Evolutionary conservation across 2,329 filamentous ascomycete genomes (phyloP), one percentile per base, ranked within the genome.

Genomic region (Helicocarpus griseus): DNA sequence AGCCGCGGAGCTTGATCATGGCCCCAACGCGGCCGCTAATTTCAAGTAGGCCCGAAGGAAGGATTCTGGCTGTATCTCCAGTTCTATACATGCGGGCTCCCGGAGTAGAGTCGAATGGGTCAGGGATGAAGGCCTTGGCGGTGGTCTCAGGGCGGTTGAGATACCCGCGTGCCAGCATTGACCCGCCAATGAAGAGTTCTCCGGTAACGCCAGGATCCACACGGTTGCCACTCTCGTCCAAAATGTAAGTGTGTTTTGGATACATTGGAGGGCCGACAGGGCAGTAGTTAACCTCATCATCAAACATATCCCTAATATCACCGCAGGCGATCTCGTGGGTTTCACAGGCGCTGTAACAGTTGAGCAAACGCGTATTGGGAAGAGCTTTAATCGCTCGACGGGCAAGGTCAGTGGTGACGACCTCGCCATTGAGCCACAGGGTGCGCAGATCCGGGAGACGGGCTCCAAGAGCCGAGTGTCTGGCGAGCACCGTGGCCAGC

Each of bases 271-370:
- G 81, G 0, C 87, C 87, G 11, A 90, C 86, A 0, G 87, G 85
- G 57, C 86, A 89, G 56, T 87, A 86, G 1, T 77, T 72, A 1
- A 76, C 73, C 48, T 83, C 68, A 29, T 64, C 63, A n/a, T 60
- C 74, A 29, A 87, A 66, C 65, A 89, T 86, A 1, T 81, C 77
- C 51, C 76, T 73, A 57, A 90, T 84, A 59, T 89, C 86, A 38
- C 86, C 86, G 57, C 83, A 88, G 1, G 86, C 85, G 54, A 87
- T 82, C 66, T 89, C 86, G 57, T 89, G 86, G 0, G 87, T 90
- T 65, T 91, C 87, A 61, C 86, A 89, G 14, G 86, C 86, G 61
- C 85, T 89, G 70, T 91, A 91, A 60, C 85, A 86, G 59, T 90
- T 91, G 55, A 90, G 78, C 11, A 91, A 69, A 14, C 84, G 81